A percentile compares a stretch with the other conserved stretches of the same genome.
These are phyloP conservation scores for Phlebiopsis gigantea DNA, from an alignment of 768 basidiomycete species.

Conservation along the genomic window DNA sequence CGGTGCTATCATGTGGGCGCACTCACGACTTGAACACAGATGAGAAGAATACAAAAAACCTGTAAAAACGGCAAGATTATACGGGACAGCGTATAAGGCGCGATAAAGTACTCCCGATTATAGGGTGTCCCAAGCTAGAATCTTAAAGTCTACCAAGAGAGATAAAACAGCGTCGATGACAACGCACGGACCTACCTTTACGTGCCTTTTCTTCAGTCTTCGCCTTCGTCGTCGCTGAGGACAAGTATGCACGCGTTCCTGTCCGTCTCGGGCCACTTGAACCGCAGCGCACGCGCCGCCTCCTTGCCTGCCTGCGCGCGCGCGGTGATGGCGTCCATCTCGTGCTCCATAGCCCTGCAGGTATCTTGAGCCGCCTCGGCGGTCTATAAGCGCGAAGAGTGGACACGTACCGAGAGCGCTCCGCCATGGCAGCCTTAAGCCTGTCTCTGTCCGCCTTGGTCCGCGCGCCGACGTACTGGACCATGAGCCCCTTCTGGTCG, in stretches of 20 bases:
- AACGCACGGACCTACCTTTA: background rate
- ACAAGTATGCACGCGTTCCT: constrained; percentile 39
- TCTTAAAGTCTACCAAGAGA: too few species aligned
- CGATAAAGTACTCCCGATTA: constrained; percentile 1
- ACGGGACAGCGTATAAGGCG: background rate
- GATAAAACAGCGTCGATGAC: background rate
- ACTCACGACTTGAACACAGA: background rate
- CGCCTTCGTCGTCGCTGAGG: constrained; percentile 47
- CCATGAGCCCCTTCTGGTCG: constrained; percentile 49
- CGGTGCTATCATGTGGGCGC: too few species aligned
- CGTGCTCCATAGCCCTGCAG: constrained; percentile 34
- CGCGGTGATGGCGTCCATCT: constrained; percentile 13
- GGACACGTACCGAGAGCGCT: constrained; percentile 42
- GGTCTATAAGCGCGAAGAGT: background rate
- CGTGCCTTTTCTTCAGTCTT: constrained; percentile 19
- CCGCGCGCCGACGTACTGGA: constrained; percentile 35
- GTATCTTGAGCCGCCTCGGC: constrained; percentile 5
- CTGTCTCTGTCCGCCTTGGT: constrained; percentile 48
- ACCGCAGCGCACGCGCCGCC: constrained; percentile 5
- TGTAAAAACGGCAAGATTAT: background rate
- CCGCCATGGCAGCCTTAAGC: constrained; percentile 41
- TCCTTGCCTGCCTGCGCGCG: background rate
- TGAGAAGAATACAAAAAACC: background rate
- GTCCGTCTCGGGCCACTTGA: constrained; percentile 41
- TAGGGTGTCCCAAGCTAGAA: background rate